These are phyloP conservation scores for Xanthoceras sorbifolium DNA, from an alignment of 345 rosid genomes.

Conservation along the genomic window DNA sequence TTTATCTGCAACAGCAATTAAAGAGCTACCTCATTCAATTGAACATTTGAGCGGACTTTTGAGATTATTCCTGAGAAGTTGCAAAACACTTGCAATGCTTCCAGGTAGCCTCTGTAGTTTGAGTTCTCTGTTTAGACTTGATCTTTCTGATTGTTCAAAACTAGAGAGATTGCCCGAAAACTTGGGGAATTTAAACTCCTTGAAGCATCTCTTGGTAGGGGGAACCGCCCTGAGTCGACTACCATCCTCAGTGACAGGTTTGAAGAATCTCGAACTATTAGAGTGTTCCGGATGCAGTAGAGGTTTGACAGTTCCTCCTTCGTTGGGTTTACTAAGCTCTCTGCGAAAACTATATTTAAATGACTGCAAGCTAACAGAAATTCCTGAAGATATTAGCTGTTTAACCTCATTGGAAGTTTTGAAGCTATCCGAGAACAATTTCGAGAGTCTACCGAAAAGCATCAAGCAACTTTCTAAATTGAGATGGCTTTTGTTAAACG, in stretches of 20 bases:
- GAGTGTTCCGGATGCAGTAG: not conserved
- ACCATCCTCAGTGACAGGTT: not conserved
- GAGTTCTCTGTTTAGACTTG: not conserved
- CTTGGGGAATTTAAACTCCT: not conserved
- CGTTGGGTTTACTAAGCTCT: not conserved
- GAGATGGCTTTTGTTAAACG: not conserved
- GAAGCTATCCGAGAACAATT: not conserved
- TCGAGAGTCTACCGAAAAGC: not conserved
- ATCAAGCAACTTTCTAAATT: not conserved
- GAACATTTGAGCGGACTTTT: not conserved
- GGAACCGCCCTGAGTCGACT: not conserved
- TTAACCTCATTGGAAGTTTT: not conserved
- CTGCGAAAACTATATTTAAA: too few relatives aligned
- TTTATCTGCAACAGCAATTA: slow-evolving; percentile 33
- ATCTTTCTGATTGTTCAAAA: slow-evolving; percentile 8
- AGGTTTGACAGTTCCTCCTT: not conserved
- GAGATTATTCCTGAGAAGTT: slow-evolving; percentile 21
- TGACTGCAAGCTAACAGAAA: not conserved
- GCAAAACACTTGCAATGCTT: not conserved
- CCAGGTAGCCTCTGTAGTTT: slow-evolving; percentile 21
- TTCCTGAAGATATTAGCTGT: not conserved
- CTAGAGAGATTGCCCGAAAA: not conserved
- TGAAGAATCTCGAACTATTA: not conserved
- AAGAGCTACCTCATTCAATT: slow-evolving; percentile 19
- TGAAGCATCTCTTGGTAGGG: not conserved